phyloP scores from a whole-genome alignment of 176 grass and related monocot species.

The Carex pumila region DNA sequence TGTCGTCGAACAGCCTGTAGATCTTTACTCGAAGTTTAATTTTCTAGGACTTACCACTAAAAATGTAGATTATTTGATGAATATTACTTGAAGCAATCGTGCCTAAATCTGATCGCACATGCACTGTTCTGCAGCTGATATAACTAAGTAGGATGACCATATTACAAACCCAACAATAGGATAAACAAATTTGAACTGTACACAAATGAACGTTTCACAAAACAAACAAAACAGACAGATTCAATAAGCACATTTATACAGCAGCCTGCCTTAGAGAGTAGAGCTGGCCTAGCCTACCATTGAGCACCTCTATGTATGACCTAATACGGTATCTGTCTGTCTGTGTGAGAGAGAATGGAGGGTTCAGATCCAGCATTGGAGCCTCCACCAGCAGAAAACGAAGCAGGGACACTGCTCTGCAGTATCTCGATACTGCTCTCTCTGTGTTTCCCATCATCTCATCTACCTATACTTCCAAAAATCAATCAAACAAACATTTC shows the following conservation, averaged over 20 bases:
- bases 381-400: constrained; percentile 79
- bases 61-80: background rate
- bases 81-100: background rate
- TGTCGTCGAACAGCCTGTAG: background rate
- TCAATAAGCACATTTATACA: background rate
- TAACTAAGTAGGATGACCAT: background rate
- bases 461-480: constrained; percentile 48
- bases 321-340: constrained; percentile 57
- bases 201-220: constrained; percentile 27
- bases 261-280: constrained; percentile 31
- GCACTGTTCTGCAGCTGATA: background rate
- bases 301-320: constrained; percentile 78
- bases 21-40: background rate
- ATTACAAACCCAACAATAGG: constrained; percentile 13
- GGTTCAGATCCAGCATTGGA: constrained; percentile 57
- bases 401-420: constrained; percentile 57
- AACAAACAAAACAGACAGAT: background rate
- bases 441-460: constrained; percentile 73
- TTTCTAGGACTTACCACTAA: background rate
- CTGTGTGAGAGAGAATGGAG: constrained; percentile 61
- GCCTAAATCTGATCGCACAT: background rate
- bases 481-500: constrained; percentile 1
- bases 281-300: constrained; percentile 46
- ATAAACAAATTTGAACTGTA: constrained; percentile 16
- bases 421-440: constrained; percentile 46